Conservation (phyloP, 345 rosid genomes). For the Aurinia saxatilis region DNA sequence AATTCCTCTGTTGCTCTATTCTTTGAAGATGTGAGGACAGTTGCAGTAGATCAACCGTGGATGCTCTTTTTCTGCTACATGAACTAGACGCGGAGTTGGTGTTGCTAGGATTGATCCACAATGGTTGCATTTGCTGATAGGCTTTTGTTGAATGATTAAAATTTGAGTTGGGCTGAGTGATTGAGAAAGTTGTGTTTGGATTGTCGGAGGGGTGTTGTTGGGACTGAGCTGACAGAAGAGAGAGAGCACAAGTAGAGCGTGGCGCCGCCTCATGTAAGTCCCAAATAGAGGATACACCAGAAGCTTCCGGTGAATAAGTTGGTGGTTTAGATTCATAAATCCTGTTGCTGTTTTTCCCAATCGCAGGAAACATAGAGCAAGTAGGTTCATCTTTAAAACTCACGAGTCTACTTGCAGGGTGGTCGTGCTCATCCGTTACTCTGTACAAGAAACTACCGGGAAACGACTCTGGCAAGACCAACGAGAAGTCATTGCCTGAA, state of each 20-base stretch:
- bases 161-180: conserved; percentile 23
- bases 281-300: conserved; percentile 31
- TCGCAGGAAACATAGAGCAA: conserved; percentile 26
- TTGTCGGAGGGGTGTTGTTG: conserved; percentile 34
- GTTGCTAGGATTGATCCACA: neutral
- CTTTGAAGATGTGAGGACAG: conserved; percentile 68
- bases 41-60: conserved; percentile 61
- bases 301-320: conserved; percentile 26
- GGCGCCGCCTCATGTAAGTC: conserved; percentile 25
- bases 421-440: conserved; percentile 34
- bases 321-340: neutral
- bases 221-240: conserved; percentile 93
- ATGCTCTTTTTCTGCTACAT: conserved; percentile 29
- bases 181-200: conserved; percentile 29
- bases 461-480: conserved; percentile 50
- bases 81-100: conserved; percentile 20
- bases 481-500: conserved; percentile 33
- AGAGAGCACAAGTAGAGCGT: conserved; percentile 72
- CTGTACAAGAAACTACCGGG: conserved; percentile 32
- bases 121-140: conserved; percentile 5
- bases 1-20: conserved; percentile 63
- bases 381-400: conserved; percentile 45
- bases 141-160: neutral
- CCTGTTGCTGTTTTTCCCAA: conserved; percentile 28
- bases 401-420: conserved; percentile 35